phyloP scores from a whole-genome alignment of 345 rosid genomes.

The Dipteronia dyeriana region DNA sequence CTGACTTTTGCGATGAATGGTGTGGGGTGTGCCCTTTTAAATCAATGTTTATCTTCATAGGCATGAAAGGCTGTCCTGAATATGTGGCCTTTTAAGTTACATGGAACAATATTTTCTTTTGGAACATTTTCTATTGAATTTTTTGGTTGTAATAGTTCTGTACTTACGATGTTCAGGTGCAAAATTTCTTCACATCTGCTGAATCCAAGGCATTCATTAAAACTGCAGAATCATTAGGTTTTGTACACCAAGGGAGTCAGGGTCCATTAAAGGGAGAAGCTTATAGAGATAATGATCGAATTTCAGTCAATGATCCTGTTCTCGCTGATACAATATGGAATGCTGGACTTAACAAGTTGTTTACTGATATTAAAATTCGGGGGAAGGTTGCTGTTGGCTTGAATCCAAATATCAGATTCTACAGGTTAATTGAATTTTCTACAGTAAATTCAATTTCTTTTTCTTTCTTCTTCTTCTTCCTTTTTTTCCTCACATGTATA shows the following conservation, averaged over 20 bases:
- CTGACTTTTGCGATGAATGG: neutral
- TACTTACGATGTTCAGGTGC: slow-evolving; percentile 53
- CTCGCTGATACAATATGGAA: slow-evolving; percentile 74
- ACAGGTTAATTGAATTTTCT: slow-evolving; percentile 49
- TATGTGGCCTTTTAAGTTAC: neutral
- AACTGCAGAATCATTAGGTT: slow-evolving; percentile 75
- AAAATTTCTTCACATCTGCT: slow-evolving; percentile 58
- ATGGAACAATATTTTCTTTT: neutral
- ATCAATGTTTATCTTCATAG: neutral
- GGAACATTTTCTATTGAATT: neutral
- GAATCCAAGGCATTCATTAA: slow-evolving; percentile 71
- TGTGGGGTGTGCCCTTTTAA: neutral
- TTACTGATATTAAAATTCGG: slow-evolving; percentile 70
- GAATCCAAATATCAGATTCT: slow-evolving; percentile 87
- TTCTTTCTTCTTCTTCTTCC: neutral
- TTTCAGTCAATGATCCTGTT: slow-evolving; percentile 63
- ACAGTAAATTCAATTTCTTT: neutral
- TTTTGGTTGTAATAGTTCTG: slow-evolving; percentile 16
- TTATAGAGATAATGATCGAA: slow-evolving; percentile 81
- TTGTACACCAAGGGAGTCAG: slow-evolving; percentile 87
- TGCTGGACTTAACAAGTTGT: slow-evolving; percentile 63
- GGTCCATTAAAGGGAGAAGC: slow-evolving; percentile 95
- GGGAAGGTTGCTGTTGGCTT: slow-evolving; percentile 80
- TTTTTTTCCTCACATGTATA: neutral
- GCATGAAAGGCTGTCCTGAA: neutral